Evolutionary conservation across 805 yeast species (phyloP), one percentile per base, ranked within the genome.

Genomic region (Candida sithepensis): DNA sequence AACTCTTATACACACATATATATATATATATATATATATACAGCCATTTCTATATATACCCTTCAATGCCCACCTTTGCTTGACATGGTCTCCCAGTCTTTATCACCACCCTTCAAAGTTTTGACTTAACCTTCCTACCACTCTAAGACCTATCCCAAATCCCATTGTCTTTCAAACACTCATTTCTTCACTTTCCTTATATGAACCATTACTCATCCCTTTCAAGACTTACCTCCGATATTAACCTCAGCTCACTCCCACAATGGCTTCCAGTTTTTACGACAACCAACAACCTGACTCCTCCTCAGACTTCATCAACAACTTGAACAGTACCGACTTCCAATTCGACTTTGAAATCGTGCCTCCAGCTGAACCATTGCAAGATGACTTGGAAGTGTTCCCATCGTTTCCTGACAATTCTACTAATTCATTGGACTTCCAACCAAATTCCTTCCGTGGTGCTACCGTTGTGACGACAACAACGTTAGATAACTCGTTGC

Each of bases 11-110:
- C 28, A 24, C 28, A n/a, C n/a, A n/a, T n/a, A n/a, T n/a, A n/a
- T n/a, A n/a, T n/a, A n/a, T n/a, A n/a, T n/a, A n/a, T n/a, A n/a
- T n/a, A n/a, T n/a, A n/a, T n/a, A n/a, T 24, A 7, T 24, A 24
- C 10, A 24, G 10, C 28, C 6, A 7, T 10, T 7, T 32, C 14
- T 12, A 32, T 32, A 13, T 34, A 16, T 34, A 13, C 18, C 9
- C 19, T n/a, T 34, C 38, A 34, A 34, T 34, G 38, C 38, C 38
- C 38, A 34, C 38, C 19, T 34, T 34, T 34, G 7, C 38, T n/a
- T 30, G 34, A 16, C 10, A 14, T 32, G 16, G 10, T 32, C 16
- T 14, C n/a, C 14, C 5, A 6, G 6, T 6, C 36, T 32, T 8
- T 32, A 10, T 32, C 10, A n/a, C n/a, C n/a, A n/a, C n/a, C n/a